Evolutionary conservation across 805 yeast genomes (phyloP).

Genomic region (Debaryomyces tyrocola): DNA sequence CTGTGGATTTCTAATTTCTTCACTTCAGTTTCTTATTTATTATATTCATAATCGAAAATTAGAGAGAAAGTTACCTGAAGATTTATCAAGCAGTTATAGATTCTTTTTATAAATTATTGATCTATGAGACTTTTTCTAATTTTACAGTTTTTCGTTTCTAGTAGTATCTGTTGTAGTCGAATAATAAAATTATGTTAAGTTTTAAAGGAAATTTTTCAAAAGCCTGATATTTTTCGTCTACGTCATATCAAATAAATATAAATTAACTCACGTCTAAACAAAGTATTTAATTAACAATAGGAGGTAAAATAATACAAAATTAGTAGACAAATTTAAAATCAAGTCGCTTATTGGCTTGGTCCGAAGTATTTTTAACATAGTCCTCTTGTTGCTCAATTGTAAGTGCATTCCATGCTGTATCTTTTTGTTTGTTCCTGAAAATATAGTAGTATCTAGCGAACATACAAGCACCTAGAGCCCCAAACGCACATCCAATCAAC

Average conservation of each 20-base stretch:
- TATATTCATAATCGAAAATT: not conserved
- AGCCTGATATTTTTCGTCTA: no score
- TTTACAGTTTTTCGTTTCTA: no score
- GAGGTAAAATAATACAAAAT: not conserved
- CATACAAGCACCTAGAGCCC: constrained; percentile 26
- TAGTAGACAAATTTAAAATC: constrained; percentile 41
- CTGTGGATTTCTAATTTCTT: not conserved
- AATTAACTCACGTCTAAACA: no score
- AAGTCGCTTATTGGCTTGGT: constrained; percentile 58
- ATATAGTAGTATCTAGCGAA: constrained; percentile 38
- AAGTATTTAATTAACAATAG: no score
- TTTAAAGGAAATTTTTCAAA: no score
- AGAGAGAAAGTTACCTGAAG: no score
- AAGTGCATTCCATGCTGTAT: constrained; percentile 50
- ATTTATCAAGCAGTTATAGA: no score
- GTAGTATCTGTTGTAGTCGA: no score
- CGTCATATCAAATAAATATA: no score
- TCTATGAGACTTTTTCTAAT: no score
- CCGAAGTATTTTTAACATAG: constrained; percentile 47
- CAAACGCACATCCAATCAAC: constrained; percentile 37
- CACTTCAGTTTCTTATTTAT: constrained; percentile 1
- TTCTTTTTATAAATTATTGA: no score
- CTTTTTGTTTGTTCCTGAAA: constrained; percentile 44
- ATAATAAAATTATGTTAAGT: no score
- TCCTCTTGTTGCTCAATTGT: constrained; percentile 48